A percentile compares a stretch with the other conserved stretches of the same genome.
phyloP scores from a whole-genome alignment of 768 basidiomycete species.

The Boletus vermiculosoides region DNA sequence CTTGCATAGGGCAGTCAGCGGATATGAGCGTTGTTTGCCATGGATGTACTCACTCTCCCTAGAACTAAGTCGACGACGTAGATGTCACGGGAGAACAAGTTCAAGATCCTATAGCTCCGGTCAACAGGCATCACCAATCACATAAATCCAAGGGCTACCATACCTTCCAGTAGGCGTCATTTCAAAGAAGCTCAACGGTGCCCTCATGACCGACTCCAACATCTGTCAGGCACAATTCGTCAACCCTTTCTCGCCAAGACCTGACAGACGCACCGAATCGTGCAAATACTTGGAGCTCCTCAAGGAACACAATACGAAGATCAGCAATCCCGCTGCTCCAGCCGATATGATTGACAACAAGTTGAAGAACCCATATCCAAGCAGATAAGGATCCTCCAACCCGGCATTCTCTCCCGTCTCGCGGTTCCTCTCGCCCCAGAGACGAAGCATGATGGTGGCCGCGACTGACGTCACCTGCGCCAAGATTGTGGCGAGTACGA shows the following conservation, averaged over 20 bases:
- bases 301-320: conserved; percentile 78
- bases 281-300: conserved; percentile 74
- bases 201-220: conserved; percentile 75
- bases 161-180: conserved; percentile 82
- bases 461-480: conserved; percentile 61
- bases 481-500: conserved; percentile 51
- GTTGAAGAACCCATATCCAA: conserved; percentile 69
- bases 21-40: neutral
- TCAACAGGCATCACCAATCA: neutral
- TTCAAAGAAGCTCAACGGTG: conserved; percentile 89
- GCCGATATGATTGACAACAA: conserved; percentile 54
- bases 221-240: conserved; percentile 47
- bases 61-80: conserved; percentile 86
- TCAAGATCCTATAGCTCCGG: conserved; percentile 59
- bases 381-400: conserved; percentile 52
- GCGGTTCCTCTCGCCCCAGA: conserved; percentile 81
- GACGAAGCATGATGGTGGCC: conserved; percentile 65
- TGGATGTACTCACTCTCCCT: conserved; percentile 44
- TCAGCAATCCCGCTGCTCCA: conserved; percentile 55
- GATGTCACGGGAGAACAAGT: conserved; percentile 87
- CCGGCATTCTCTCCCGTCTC: conserved; percentile 55
- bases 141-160: conserved; percentile 7
- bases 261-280: conserved; percentile 53
- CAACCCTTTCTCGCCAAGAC: neutral
- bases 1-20: conserved; percentile 20